Evolutionary conservation across 2,329 filamentous ascomycete species (phyloP).

Genomic region (Acrocalymma vagum): DNA sequence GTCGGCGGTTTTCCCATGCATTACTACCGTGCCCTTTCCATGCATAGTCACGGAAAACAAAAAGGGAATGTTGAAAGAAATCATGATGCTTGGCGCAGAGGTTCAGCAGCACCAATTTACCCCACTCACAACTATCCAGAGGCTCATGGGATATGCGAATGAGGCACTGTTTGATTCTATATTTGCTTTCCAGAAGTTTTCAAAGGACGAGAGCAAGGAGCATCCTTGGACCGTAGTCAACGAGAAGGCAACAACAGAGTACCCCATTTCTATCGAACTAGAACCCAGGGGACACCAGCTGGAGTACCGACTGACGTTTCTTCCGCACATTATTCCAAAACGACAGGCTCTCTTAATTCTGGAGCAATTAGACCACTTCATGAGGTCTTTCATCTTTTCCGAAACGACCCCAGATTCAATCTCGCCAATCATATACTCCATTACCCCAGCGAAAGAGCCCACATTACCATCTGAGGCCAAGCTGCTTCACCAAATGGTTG

Average conservation of each 20-base stretch:
- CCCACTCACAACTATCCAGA: conserved; percentile 76
- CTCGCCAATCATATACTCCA: conserved; percentile 64
- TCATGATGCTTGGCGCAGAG: conserved; percentile 71
- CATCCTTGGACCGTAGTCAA: conserved; percentile 67
- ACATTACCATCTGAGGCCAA: conserved; percentile 65
- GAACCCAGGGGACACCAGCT: conserved; percentile 65
- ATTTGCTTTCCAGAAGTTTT: conserved; percentile 78
- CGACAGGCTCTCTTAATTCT: conserved; percentile 75
- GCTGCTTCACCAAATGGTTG: conserved; percentile 82
- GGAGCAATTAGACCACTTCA: conserved; percentile 73
- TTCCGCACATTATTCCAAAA: conserved; percentile 69
- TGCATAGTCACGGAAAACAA: conserved; percentile 66
- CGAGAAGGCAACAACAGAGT: conserved; percentile 78
- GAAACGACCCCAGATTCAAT: conserved; percentile 50
- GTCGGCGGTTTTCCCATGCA: conserved; percentile 75
- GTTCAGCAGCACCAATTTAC: conserved; percentile 76
- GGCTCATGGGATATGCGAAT: conserved; percentile 71
- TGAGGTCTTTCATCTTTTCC: conserved; percentile 67
- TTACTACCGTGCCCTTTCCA: conserved; percentile 80
- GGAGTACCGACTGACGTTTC: conserved; percentile 71
- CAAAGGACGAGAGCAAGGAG: conserved; percentile 23
- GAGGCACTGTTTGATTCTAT: conserved; percentile 82
- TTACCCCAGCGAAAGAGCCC: conserved; percentile 68
- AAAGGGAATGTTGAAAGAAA: conserved; percentile 63
- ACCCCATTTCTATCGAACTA: conserved; percentile 81